Base-by-base conservation (phyloP, 306 rosid genomes). In the Pyrus betulifolia region DNA sequence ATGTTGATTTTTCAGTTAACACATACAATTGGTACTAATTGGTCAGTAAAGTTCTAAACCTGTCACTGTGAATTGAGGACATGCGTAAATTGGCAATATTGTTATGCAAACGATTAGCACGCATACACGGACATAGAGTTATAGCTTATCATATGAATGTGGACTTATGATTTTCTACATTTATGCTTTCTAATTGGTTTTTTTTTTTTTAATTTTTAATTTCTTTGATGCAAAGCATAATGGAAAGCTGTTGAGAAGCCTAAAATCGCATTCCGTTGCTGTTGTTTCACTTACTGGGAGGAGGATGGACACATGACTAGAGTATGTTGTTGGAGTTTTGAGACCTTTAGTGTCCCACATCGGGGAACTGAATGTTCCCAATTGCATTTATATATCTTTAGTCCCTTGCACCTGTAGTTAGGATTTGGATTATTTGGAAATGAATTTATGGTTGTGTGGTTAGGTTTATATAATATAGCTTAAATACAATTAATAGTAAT, bases 211-310 rank as follows among this genome's bases (percentile, higher is more conserved):
- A n/a, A n/a, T 23, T 23, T 23, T 23, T 23, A 23, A 45, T 45
- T 74, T 70, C 71, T 82, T 78, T 45, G 75, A 31, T 83, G 79
- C 57, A 76, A 71, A 64, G 77, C 88, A 94, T 97, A 92, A 92
- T 67, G 98, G 98, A 67, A 94, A 88, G 87, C 65, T 92, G 79
- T 70, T 90, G 81, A 85, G 98, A 86, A 88, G 92, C 90, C 80
- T 92, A 80, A 94, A 92, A 71, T 87, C 95, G 12, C 98, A 92
- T 72, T 58, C 65, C 25, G 86, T 88, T 74, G 90, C 96, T 72
- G 91, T 94, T 77, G 77, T 85, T 69, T 89, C 82, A 23, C 25
- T 23, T 23, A 23, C 1, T 92, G 98, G 98, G 96, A 80, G 89
- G 98, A 92, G 79, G 97, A 89, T 75, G 79, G 81, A 76, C 96